Evolutionary conservation across 352 stramenopile genomes (phyloP).

Genomic region (Phytophthora hybrid): DNA sequence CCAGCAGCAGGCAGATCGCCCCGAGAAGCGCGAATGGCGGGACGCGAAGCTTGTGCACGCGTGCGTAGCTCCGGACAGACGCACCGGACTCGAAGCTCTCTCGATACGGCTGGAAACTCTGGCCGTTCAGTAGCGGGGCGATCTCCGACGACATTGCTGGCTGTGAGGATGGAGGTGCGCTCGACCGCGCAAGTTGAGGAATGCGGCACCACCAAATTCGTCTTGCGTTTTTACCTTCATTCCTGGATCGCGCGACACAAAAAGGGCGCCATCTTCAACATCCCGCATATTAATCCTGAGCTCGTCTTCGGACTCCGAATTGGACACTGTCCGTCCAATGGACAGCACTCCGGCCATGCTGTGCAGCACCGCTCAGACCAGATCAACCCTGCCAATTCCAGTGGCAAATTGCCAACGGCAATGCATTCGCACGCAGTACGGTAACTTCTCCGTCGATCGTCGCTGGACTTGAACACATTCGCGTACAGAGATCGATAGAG

Average conservation of each 20-base stretch:
- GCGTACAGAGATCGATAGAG: neutral
- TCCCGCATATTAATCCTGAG: constrained; percentile 10
- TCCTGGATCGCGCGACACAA: constrained; percentile 12
- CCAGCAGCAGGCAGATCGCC: constrained; percentile 21
- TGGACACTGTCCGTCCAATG: too few relatives aligned
- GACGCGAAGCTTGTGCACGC: constrained; percentile 31
- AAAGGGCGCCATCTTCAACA: constrained; percentile 26
- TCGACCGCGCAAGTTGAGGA: constrained; percentile 13
- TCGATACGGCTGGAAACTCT: neutral
- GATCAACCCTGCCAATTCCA: neutral
- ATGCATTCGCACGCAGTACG: neutral
- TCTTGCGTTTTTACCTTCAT: constrained; percentile 35
- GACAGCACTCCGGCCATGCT: neutral
- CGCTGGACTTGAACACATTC: neutral
- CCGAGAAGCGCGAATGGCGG: constrained; percentile 25
- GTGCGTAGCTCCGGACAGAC: constrained; percentile 24
- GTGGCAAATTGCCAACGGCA: neutral
- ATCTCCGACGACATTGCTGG: constrained; percentile 25
- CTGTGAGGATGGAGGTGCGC: constrained; percentile 1
- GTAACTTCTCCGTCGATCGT: neutral
- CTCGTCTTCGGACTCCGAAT: neutral
- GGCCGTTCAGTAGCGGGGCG: constrained; percentile 25
- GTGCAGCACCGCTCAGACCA: constrained; percentile 2
- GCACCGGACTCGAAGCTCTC: constrained; percentile 21
- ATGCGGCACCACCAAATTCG: constrained; percentile 6